phyloP scores from a whole-genome alignment of 495 filamentous ascomycete genomes.

The Neurospora tetrasperma region DNA sequence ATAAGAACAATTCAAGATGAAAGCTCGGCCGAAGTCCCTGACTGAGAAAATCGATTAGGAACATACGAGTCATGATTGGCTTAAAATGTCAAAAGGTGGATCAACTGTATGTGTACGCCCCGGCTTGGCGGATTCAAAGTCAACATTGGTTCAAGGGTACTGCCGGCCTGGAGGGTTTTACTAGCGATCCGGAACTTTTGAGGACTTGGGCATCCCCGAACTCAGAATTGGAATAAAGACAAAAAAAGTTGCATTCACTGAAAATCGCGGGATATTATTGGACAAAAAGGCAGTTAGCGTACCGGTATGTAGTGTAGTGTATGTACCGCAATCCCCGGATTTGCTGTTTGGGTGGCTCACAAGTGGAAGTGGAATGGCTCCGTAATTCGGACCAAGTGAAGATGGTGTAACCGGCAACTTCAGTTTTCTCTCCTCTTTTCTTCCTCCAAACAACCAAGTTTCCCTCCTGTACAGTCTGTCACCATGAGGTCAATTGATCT shows the following conservation, averaged over 20 bases:
- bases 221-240: not conserved
- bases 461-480: not conserved
- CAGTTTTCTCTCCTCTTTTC: not conserved
- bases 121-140: not conserved
- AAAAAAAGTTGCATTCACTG: not conserved
- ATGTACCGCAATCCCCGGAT: not conserved
- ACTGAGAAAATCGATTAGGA: not conserved
- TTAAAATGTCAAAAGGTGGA: not conserved
- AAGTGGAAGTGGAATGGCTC: not conserved
- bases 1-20: not conserved
- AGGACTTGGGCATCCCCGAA: not conserved
- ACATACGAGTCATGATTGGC: not conserved
- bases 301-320: not conserved
- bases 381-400: not conserved
- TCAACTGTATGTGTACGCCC: not conserved
- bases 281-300: not conserved
- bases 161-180: not conserved
- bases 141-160: not conserved
- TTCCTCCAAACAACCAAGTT: constrained; percentile 5
- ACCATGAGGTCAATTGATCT: constrained; percentile 32
- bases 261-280: not conserved
- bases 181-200: not conserved
- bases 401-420: not conserved
- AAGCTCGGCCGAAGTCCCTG: not conserved
- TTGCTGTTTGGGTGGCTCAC: not conserved